Conservation (phyloP, 139 green algal species). For the Chlorella sp. region DNA sequence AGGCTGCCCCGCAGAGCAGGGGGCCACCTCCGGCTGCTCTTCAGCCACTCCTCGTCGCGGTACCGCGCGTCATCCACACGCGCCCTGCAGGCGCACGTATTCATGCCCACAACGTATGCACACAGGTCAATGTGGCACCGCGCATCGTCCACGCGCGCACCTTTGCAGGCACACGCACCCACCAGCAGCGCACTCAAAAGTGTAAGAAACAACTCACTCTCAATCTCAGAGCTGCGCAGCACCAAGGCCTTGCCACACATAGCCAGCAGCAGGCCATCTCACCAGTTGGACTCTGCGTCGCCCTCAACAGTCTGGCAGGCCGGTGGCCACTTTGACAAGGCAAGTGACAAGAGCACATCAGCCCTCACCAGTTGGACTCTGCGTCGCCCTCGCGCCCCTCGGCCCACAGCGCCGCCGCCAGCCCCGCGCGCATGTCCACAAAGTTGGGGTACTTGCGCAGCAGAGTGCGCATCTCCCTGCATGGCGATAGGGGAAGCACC, state of each 20-base stretch:
- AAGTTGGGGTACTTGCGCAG: slow-evolving; percentile 76
- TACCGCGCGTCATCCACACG: slow-evolving; percentile 55
- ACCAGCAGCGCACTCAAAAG: not conserved
- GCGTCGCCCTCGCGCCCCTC: slow-evolving; percentile 65
- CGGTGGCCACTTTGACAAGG: not conserved
- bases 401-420: slow-evolving; percentile 74
- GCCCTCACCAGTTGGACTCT: slow-evolving; percentile 57
- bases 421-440: slow-evolving; percentile 71
- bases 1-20: slow-evolving; percentile 48
- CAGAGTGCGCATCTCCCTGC: slow-evolving; percentile 65
- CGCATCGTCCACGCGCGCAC: not conserved
- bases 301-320: no score
- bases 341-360: not conserved
- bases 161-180: not conserved
- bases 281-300: slow-evolving; percentile 72
- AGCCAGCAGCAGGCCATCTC: not conserved
- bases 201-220: not conserved
- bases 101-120: slow-evolving; percentile 1
- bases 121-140: not conserved
- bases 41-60: slow-evolving; percentile 52
- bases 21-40: slow-evolving; percentile 62
- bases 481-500: no score
- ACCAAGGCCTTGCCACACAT: not conserved
- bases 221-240: not conserved
- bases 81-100: slow-evolving; percentile 16